phyloP scores from a whole-genome alignment of 768 basidiomycete species.

The Pisolithus orientalis region DNA sequence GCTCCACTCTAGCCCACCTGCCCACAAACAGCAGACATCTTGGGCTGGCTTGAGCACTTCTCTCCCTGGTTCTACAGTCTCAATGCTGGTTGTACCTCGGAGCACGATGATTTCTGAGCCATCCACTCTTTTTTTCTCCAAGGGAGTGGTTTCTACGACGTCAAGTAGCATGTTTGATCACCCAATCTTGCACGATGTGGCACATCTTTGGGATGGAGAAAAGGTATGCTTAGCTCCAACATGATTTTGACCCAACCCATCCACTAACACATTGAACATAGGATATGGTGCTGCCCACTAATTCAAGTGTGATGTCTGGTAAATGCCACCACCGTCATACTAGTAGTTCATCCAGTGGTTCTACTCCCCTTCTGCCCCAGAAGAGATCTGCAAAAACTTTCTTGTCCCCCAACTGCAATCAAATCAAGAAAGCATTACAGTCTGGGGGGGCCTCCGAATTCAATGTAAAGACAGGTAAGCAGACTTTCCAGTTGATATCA shows the following conservation, averaged over 20 bases:
- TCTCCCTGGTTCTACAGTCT: background rate
- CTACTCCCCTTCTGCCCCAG: background rate
- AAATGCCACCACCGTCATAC: background rate
- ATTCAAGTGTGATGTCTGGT: too few species aligned
- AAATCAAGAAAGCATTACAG: constrained; percentile 1
- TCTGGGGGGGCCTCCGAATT: background rate
- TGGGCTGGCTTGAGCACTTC: too few species aligned
- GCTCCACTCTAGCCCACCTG: background rate
- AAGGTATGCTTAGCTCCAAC: background rate
- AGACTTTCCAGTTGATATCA: too few species aligned
- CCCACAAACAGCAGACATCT: background rate
- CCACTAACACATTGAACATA: too few species aligned
- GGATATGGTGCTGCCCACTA: too few species aligned
- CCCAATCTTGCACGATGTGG: background rate
- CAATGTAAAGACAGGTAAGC: constrained; percentile 1
- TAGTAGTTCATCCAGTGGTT: background rate
- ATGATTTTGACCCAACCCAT: too few species aligned
- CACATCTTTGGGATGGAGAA: background rate
- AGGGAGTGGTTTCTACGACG: background rate
- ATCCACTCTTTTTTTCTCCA: background rate
- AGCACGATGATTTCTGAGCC: background rate
- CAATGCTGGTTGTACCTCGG: background rate
- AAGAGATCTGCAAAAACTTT: background rate
- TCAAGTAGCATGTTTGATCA: background rate
- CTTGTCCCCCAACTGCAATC: background rate